Conservation (phyloP, 305 asterid species). For the Fraxinus greggii region DNA sequence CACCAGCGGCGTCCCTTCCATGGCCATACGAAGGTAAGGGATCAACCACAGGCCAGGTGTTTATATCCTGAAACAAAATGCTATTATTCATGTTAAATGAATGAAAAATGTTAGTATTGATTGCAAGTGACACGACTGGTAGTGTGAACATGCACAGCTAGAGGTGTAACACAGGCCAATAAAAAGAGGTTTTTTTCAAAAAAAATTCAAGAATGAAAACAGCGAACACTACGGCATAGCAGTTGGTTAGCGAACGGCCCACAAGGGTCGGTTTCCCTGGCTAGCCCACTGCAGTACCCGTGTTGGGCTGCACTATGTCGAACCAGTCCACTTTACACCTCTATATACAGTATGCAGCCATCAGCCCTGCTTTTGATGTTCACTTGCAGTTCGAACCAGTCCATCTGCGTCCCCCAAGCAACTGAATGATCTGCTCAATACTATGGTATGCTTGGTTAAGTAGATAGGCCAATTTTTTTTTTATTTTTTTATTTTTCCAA, state of each 20-base stretch:
- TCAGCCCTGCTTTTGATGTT: not conserved
- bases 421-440: not conserved
- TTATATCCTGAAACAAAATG: slow-evolving; percentile 55
- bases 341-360: not conserved
- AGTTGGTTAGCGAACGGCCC: not conserved
- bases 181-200: not conserved
- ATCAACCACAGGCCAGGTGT: slow-evolving; percentile 66
- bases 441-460: not conserved
- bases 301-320: not conserved
- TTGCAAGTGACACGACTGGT: not conserved
- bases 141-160: not conserved
- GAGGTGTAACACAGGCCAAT: not conserved
- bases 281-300: not conserved
- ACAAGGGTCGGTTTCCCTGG: not conserved
- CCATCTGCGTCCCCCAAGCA: not conserved
- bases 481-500: too few species aligned
- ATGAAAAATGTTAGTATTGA: not conserved
- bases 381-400: not conserved
- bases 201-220: not conserved
- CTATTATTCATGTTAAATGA: not conserved
- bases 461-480: not conserved
- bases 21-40: slow-evolving; percentile 89
- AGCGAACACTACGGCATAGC: not conserved
- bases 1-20: slow-evolving; percentile 89
- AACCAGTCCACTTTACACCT: not conserved